Evolutionary conservation across 1,284 basidiomycete genomes (phyloP).

Genomic region (Cutaneotrichosporon cutaneum): DNA sequence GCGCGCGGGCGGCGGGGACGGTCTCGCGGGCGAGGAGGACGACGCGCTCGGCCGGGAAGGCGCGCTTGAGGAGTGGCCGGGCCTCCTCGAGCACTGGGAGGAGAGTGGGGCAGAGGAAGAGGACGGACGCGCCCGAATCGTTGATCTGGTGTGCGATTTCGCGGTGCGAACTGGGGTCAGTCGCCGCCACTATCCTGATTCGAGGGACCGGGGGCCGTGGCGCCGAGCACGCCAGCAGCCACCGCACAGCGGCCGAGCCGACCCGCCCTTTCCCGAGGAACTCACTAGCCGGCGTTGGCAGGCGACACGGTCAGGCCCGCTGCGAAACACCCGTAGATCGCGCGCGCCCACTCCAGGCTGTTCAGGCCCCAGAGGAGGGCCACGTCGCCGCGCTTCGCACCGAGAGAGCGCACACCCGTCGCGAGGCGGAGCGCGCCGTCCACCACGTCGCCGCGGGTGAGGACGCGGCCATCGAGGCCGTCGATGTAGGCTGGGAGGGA

Average conservation of each 20-base stretch:
- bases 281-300: constrained; percentile 47
- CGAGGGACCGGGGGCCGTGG: no score
- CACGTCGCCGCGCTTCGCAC: constrained; percentile 39
- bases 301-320: constrained; percentile 40
- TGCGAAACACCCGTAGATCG: constrained; percentile 58
- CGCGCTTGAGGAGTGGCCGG: constrained; percentile 27
- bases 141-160: constrained; percentile 52
- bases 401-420: constrained; percentile 55
- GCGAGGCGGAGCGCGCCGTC: constrained; percentile 61
- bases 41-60: constrained; percentile 15
- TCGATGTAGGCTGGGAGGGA: constrained; percentile 65
- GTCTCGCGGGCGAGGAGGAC: constrained; percentile 14
- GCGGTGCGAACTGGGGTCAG: constrained; percentile 19
- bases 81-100: constrained; percentile 45
- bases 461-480: constrained; percentile 59
- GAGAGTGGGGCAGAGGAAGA: constrained; percentile 61
- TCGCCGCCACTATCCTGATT: not conserved
- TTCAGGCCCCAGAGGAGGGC: constrained; percentile 56
- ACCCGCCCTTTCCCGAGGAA: constrained; percentile 4
- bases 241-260: no score
- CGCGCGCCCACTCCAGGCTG: constrained; percentile 58
- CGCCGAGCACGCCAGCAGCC: no score
- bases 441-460: constrained; percentile 63
- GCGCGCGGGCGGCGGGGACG: constrained; percentile 12
- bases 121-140: constrained; percentile 60